Evolutionary conservation across 257 asterid genomes (phyloP).

Genomic region (Gynochthodes officinalis): DNA sequence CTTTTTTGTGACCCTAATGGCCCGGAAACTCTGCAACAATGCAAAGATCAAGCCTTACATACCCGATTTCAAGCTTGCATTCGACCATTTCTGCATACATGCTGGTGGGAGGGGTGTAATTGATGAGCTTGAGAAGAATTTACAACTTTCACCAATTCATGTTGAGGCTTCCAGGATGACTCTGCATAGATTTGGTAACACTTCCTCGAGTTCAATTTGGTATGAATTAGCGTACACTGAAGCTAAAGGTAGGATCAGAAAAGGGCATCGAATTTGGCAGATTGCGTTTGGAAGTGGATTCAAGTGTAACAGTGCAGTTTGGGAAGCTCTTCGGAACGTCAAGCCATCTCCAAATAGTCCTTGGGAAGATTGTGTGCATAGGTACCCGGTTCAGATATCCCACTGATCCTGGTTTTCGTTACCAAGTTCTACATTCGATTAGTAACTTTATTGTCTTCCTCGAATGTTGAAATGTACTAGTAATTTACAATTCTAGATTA

Average conservation of each 20-base stretch:
- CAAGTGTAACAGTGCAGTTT: slow-evolving; percentile 49
- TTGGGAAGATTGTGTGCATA: slow-evolving; percentile 37
- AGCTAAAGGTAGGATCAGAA: slow-evolving; percentile 38
- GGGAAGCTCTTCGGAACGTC: slow-evolving; percentile 37
- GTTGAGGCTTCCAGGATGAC: slow-evolving; percentile 43
- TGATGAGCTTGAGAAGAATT: slow-evolving; percentile 38
- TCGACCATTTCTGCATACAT: slow-evolving; percentile 46
- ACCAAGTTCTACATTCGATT: too few relatives aligned
- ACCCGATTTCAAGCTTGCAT: slow-evolving; percentile 41
- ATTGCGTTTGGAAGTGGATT: slow-evolving; percentile 51
- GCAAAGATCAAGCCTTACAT: slow-evolving; percentile 28
- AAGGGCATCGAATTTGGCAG: slow-evolving; percentile 44
- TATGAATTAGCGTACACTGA: slow-evolving; percentile 41
- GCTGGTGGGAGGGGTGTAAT: slow-evolving; percentile 47
- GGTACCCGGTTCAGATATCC: slow-evolving; percentile 29
- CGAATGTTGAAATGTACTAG: too few relatives aligned
- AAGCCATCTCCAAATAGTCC: slow-evolving; percentile 36
- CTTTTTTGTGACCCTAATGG: slow-evolving; percentile 22
- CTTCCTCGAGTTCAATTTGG: slow-evolving; percentile 52
- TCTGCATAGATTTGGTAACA: slow-evolving; percentile 44
- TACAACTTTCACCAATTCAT: slow-evolving; percentile 27
- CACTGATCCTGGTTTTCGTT: too few relatives aligned
- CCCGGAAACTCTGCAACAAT: slow-evolving; percentile 15
- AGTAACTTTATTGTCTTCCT: too few relatives aligned
- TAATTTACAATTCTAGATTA: too few relatives aligned